Percentiles rank a stretch among this genome's conserved stretches.
Evolutionary conservation across 768 basidiomycete genomes (phyloP).

Genomic region (Rossbeevera mucosa): DNA sequence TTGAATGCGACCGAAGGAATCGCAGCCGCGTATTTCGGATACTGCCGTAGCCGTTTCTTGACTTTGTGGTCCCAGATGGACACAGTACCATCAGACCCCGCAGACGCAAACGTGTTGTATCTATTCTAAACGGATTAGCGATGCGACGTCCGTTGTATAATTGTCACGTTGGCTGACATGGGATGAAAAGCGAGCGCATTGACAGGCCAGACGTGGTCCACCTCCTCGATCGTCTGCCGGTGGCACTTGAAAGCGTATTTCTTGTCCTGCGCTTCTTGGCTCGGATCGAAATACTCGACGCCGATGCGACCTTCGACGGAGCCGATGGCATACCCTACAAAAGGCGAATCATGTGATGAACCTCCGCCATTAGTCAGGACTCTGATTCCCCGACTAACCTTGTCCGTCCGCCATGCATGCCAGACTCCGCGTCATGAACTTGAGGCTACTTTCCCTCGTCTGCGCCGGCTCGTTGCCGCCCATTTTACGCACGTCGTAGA

Average conservation of each 20-base stretch:
- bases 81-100: slow-evolving; percentile 89
- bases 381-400: slow-evolving; percentile 45
- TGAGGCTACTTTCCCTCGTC: slow-evolving; percentile 86
- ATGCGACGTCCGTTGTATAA: background rate
- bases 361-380: background rate
- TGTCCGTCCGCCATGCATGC: slow-evolving; percentile 92
- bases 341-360: background rate
- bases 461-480: slow-evolving; percentile 53
- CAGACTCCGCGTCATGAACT: slow-evolving; percentile 89
- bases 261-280: slow-evolving; percentile 68
- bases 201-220: slow-evolving; percentile 96
- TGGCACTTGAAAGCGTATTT: slow-evolving; percentile 94
- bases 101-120: slow-evolving; percentile 92
- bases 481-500: slow-evolving; percentile 85
- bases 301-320: slow-evolving; percentile 96
- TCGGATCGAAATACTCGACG: slow-evolving; percentile 93
- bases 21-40: slow-evolving; percentile 68
- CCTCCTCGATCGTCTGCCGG: slow-evolving; percentile 81
- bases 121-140: slow-evolving; percentile 32
- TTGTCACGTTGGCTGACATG: slow-evolving; percentile 40
- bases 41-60: slow-evolving; percentile 92
- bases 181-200: slow-evolving; percentile 95
- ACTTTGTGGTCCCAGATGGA: slow-evolving; percentile 97
- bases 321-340: slow-evolving; percentile 81
- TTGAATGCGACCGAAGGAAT: slow-evolving; percentile 83